Conservation (phyloP, 208 protist species). For the Leptomonas pyrrhocoris region DNA sequence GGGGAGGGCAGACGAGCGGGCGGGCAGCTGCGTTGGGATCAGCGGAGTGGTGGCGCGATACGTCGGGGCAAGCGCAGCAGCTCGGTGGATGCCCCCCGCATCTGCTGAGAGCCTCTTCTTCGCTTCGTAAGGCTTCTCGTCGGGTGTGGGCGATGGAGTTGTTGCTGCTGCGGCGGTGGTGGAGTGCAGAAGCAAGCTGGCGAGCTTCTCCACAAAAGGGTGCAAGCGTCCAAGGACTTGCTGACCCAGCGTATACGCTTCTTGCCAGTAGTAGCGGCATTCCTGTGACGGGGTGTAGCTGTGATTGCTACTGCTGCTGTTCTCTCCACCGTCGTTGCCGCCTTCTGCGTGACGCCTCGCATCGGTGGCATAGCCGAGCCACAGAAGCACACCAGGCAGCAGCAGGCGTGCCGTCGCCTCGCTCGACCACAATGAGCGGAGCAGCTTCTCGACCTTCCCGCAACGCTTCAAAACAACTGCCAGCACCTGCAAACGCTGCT, state of each 20-base stretch:
- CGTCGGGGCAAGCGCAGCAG: neutral
- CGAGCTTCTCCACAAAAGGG: slow-evolving; percentile 11
- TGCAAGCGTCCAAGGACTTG: slow-evolving; percentile 19
- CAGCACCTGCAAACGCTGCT: neutral
- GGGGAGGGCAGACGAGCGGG: neutral
- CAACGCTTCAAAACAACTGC: slow-evolving; percentile 8
- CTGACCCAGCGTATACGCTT: slow-evolving; percentile 14
- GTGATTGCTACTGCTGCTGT: too few species aligned
- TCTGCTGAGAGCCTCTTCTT: neutral
- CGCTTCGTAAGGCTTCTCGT: neutral
- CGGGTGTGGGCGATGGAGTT: neutral
- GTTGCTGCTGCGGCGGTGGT: neutral
- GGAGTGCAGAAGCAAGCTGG: slow-evolving; percentile 2
- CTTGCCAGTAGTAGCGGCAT: slow-evolving; percentile 4
- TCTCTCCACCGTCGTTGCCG: too few species aligned
- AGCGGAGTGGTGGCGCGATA: neutral
- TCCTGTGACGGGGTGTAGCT: neutral
- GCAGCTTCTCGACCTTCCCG: slow-evolving; percentile 9
- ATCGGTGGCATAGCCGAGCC: slow-evolving; percentile 1
- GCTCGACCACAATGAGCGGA: slow-evolving; percentile 11
- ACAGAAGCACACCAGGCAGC: slow-evolving; percentile 33
- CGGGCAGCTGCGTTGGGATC: neutral
- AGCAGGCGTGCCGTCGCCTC: slow-evolving; percentile 11
- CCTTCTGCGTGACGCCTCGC: neutral
- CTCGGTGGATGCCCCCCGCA: neutral